Conservation (phyloP, 2,329 filamentous ascomycete genomes). For the Ophidiomyces ophidiicola region DNA sequence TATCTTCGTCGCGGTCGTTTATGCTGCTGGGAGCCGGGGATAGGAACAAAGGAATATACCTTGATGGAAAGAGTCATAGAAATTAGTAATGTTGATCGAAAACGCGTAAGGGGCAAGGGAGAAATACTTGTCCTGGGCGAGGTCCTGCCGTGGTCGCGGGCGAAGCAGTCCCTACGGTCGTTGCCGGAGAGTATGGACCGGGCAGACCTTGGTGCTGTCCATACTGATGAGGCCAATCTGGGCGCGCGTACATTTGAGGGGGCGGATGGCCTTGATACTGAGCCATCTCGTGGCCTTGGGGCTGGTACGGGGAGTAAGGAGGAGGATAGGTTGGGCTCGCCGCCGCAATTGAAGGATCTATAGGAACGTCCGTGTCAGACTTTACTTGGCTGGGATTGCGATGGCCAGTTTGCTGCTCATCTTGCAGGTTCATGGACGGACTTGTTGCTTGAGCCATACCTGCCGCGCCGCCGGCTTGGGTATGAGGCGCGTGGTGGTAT, state of each 20-base stretch:
- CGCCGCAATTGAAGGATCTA: slow-evolving; percentile 96
- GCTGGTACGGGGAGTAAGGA: slow-evolving; percentile 75
- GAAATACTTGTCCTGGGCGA: slow-evolving; percentile 51
- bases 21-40: slow-evolving; percentile 91
- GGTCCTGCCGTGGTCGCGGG: slow-evolving; percentile 49
- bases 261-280: slow-evolving; percentile 47
- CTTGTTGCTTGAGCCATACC: slow-evolving; percentile 98
- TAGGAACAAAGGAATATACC: slow-evolving; percentile 96
- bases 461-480: slow-evolving; percentile 61
- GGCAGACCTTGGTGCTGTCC: slow-evolving; percentile 37
- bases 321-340: slow-evolving; percentile 85
- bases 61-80: slow-evolving; percentile 32
- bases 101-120: slow-evolving; percentile 12
- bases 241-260: slow-evolving; percentile 38
- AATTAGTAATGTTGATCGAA: slow-evolving; percentile 11
- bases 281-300: slow-evolving; percentile 72
- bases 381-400: slow-evolving; percentile 60
- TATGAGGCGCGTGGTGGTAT: slow-evolving; percentile 63
- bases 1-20: slow-evolving; percentile 88
- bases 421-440: slow-evolving; percentile 75
- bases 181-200: slow-evolving; percentile 41
- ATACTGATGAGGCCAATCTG: slow-evolving; percentile 37
- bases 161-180: slow-evolving; percentile 48
- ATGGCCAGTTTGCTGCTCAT: slow-evolving; percentile 62
- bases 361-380: slow-evolving; percentile 94